Base-by-base conservation (phyloP, 1,284 basidiomycete species). In the Melampsora americana region DNA sequence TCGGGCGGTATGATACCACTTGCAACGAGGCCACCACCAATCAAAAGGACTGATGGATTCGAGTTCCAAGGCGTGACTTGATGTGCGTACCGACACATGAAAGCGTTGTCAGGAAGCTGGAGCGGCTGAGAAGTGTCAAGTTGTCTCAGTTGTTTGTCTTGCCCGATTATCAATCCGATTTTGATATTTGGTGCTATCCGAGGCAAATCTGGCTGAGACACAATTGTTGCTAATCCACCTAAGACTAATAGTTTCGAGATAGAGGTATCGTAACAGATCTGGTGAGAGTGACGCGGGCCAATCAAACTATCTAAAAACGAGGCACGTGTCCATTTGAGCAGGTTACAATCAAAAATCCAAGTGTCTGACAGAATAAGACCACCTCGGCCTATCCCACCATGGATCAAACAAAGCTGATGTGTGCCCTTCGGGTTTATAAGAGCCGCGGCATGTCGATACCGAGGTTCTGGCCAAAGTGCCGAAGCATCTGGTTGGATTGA, bases 201-300 rank as follows among this genome's bases (percentile, higher is more conserved):
- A 18, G 26, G 35, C n/a, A 28, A 35, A 44, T 14, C 18, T 35
- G 44, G 18, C 11, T 35, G 35, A 56, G 59, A 66, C 23, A 30
- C 61, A 14, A 46, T 39, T 23, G 28, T n/a, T 23, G 73, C 46
- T 35, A 76, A n/a, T 16, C 73, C 73, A 53, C 73, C 73, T 62
- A 76, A 76, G 5, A 76, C 42, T 32, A 50, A 64, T 32, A 76
- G n/a, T 60, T 53, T 30, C 9, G 32, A 44, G 48, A 39, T 20
- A 6, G 11, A 23, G 28, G 18, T 26, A 53, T 76, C 50, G 26
- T 69, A 76, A 42, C 61, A 69, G 18, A 76, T 62, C 23, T 76
- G 73, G 53, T 76, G 73, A 28, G 73, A 76, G 48, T 76, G 66
- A n/a, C 73, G 73, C 20, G 66, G 66, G 32, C 66, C 73, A 26